Base-by-base conservation (phyloP, 768 basidiomycete genomes). In the Tricholoma bakamatsutake region DNA sequence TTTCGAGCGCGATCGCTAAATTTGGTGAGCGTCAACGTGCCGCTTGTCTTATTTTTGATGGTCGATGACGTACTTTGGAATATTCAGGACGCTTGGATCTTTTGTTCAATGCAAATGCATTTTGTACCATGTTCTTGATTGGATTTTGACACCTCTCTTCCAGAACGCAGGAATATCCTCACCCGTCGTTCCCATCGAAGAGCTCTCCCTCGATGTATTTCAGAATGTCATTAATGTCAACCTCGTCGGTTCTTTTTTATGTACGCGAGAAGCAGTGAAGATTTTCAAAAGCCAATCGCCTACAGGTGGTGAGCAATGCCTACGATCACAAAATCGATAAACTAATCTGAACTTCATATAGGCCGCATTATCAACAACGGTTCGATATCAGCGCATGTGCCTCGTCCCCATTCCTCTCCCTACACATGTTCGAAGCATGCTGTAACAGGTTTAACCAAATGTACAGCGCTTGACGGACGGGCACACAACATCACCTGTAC, bases 311-410 rank as follows among this genome's bases (percentile, higher is more conserved):
- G 61, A 64, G 71, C 65, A 15, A 28, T 17, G 7, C 24, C 12
- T 5, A 13, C 13, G 17, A 21, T n/a, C 12, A 24, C n/a, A 46
- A 42, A 7, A 27, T 27, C 17, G 13, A 42, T n/a, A 15, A 33
- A 2, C 33, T 45, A 8, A 24, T 33, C 37, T 46, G 45, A 8
- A 42, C 15, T 46, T 40, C 37, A 27, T 39, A 9, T 57, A 85
- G 84, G 83, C 2, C 79, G 89, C 17, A 88, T 93, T 58, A 87
- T 95, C 70, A 92, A 93, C 73, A 92, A 93, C 61, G 91, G 90
- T 0, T 88, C 84, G n/a, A 73, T 90, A 21, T 79, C 86, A 1
- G 87, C 88, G 0, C 80, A 86, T 57, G 74, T 80, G 3, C 88
- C 90, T 1, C 79, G 88, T n/a, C 85, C 84, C 1, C 68, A 81